phyloP scores from a whole-genome alignment of 108 stramenopile genomes.

The Asterionellopsis glacialis region DNA sequence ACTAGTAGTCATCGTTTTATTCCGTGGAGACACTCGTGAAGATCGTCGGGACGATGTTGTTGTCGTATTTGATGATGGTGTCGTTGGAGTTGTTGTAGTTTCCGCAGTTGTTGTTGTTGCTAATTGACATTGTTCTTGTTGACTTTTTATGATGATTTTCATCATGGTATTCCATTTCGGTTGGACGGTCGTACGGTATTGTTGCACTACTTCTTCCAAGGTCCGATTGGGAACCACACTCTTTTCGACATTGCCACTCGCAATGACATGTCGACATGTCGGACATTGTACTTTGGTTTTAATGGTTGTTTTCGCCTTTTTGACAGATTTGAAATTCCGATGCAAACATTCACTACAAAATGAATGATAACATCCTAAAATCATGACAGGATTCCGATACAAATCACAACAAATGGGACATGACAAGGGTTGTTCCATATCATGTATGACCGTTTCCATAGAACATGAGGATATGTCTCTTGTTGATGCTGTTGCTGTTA shows the following conservation, averaged over 20 bases:
- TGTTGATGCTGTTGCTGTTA: no score
- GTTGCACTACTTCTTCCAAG: neutral
- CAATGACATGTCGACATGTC: neutral
- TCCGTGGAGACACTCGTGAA: no score
- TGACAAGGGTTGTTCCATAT: constrained; percentile 8
- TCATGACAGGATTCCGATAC: neutral
- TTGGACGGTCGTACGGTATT: neutral
- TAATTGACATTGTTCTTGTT: neutral
- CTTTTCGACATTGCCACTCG: neutral
- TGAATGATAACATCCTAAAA: neutral
- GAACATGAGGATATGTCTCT: no score
- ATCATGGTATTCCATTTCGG: neutral
- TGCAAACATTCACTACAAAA: constrained; percentile 5
- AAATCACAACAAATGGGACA: neutral
- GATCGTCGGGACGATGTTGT: no score
- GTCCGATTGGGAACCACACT: constrained; percentile 2
- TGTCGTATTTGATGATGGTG: no score
- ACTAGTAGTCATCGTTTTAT: no score
- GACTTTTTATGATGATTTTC: no score
- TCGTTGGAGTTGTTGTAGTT: no score
- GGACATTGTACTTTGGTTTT: neutral
- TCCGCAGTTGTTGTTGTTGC: neutral
- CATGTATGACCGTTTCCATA: no score
- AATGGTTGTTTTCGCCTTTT: neutral
- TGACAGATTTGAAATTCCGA: neutral